phyloP scores from a whole-genome alignment of 495 filamentous ascomycete genomes.

The Aspergillus ellipticus region DNA sequence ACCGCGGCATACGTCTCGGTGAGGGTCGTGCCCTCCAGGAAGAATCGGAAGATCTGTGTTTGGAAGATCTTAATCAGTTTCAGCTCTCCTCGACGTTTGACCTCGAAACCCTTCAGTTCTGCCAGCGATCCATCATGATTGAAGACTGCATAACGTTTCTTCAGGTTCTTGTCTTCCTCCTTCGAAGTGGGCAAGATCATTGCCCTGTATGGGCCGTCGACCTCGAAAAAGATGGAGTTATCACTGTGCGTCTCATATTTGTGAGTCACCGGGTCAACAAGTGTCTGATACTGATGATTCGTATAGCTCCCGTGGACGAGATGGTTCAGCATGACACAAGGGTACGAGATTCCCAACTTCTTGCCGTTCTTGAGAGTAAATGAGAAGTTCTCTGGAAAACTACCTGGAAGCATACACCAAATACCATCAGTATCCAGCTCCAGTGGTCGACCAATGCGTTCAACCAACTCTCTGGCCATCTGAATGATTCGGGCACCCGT shows the following conservation, averaged over 20 bases:
- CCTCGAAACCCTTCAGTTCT: constrained; percentile 97
- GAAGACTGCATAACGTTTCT: constrained; percentile 98
- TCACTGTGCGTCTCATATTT: constrained; percentile 94
- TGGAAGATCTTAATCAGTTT: constrained; percentile 99
- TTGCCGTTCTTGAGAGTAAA: constrained; percentile 95
- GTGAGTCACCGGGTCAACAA: constrained; percentile 74
- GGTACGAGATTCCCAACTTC: constrained; percentile 92
- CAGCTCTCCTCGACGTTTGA: constrained; percentile 96
- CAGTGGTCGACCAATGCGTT: constrained; percentile 86
- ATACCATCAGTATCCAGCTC: constrained; percentile 99
- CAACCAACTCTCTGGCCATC: constrained; percentile 90
- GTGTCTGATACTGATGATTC: constrained; percentile 92
- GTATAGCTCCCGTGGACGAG: constrained; percentile 93
- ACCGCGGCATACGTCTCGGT: constrained; percentile 87
- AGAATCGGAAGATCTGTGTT: constrained; percentile 98
- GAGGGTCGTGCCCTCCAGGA: constrained; percentile 83
- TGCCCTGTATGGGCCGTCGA: constrained; percentile 93
- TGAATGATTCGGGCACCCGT: constrained; percentile 98
- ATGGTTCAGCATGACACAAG: constrained; percentile 99
- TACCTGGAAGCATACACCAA: constrained; percentile 98
- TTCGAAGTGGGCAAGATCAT: constrained; percentile 98
- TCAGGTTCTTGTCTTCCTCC: constrained; percentile 98
- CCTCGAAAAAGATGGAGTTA: constrained; percentile 99
- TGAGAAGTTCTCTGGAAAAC: constrained; percentile 93
- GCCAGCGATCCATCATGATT: constrained; percentile 95